Evolutionary conservation across 1,139 yeast species (phyloP), one percentile per base, ranked within the genome.

Genomic region (Candida albicans): DNA sequence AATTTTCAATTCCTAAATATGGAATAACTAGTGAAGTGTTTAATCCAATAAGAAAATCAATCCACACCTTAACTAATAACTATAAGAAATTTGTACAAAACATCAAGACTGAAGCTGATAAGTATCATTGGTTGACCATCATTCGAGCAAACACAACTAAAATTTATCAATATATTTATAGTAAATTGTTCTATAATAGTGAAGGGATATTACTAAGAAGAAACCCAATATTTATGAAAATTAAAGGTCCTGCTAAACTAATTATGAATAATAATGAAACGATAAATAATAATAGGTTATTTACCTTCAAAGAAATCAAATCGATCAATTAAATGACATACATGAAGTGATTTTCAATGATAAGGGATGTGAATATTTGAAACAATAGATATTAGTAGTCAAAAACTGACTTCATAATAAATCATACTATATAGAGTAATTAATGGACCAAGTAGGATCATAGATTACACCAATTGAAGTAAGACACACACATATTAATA

Each of bases 161-260:
- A 11, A 25, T 11, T 11, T 37, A 37, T 33, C 26, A 32, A 13
- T 37, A 25, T 26, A n/a, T 37, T 6, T 30, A 29, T 32, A 24
- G 25, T 8, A 37, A 32, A 37, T 10, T 37, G n/a, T 37, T 37
- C 24, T 37, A 37, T 14, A 37, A 25, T 11, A 25, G 35, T 15
- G 40, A 32, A 31, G 52, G 52, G 5, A 14, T 38, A 8, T 38
- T 46, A 22, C 45, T 57, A 14, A 48, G 51, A 25, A 56, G 51
- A 39, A 46, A 43, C 24, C 64, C 65, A 2, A 57, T 64, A 2
- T 57, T 55, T 44, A 46, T 57, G 13, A 53, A 56, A 35, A 42
- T 65, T 8, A 39, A 47, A 35, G 71, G 71, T 2, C 71, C 71
- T 1, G 56, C 59, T 10, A 55, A 50, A 35, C 12, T 65, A 2